Evolutionary conservation across 2,329 filamentous ascomycete species (phyloP), one percentile per base, ranked within the genome.

Genomic region (Stagonosporopsis cucurbitacearum): DNA sequence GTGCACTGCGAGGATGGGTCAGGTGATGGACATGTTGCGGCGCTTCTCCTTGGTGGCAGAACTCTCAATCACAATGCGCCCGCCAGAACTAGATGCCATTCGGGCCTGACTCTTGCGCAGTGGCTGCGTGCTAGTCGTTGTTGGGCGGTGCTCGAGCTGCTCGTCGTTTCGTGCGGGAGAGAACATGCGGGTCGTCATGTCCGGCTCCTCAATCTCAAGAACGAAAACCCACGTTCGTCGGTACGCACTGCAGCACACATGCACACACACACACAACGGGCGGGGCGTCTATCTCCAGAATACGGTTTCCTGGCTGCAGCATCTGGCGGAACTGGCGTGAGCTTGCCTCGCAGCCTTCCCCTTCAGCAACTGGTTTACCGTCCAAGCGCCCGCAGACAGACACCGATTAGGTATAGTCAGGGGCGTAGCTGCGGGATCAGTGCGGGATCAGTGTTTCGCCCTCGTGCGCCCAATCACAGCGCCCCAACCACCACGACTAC

Each of bases 341-440:
- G 49, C 48, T 46, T 49, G 44, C 49, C n/a, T 33, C 25, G 53
- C 41, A 51, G 53, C 53, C 36, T 51, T 51, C 37, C 53, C 42
- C 53, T 39, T 48, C 47, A 33, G 53, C 53, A 47, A 28, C 20
- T 48, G 41, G 53, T 25, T 25, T 47, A 43, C 53, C 49, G 57
- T 58, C 45, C 30, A 50, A 52, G 53, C 51, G 44, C 50, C 33
- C 52, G 37, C 48, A 23, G 50, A 30, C 51, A 50, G 40, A 45
- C 49, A 51, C 49, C 23, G 43, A 63, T 64, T 6, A 25, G 57
- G 60, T 22, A 51, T 67, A 65, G 66, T 69, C 68, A 71, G 68
- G 68, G 68, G 68, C 58, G 62, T 36, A 50, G 44, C 46, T 44
- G 63, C 59, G 57, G 39, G 56, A 66, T 66, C 62, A 49, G 61